Conservation (phyloP, 208 protist species). For the Trypanosoma vivax region DNA sequence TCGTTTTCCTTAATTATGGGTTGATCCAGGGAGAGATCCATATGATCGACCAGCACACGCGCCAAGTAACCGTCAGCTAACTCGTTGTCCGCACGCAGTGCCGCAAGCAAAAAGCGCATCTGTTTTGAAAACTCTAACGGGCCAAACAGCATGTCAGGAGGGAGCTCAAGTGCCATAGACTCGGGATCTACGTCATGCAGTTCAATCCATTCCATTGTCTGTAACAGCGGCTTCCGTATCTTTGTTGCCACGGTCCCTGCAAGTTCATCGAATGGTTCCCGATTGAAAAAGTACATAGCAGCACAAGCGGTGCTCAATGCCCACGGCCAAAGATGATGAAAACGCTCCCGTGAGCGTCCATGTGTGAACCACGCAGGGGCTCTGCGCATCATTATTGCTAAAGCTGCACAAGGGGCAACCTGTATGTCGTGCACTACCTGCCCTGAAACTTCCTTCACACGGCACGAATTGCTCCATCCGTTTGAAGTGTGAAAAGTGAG, state of each 20-base stretch:
- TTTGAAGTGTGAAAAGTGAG: no score
- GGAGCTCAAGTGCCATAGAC: conserved; percentile 83
- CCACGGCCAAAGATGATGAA: conserved; percentile 86
- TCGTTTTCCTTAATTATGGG: conserved; percentile 58
- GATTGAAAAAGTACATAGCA: conserved; percentile 77
- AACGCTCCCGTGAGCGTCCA: conserved; percentile 68
- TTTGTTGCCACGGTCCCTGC: conserved; percentile 63
- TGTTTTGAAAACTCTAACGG: conserved; percentile 80
- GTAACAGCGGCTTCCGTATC: conserved; percentile 72
- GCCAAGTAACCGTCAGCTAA: conserved; percentile 85
- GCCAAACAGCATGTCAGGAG: conserved; percentile 84
- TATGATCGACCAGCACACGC: conserved; percentile 78
- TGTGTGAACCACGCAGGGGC: conserved; percentile 80
- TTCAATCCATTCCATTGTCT: conserved; percentile 87
- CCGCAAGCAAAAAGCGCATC: conserved; percentile 84
- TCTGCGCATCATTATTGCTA: conserved; percentile 56
- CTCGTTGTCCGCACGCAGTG: conserved; percentile 83
- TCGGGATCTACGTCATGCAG: conserved; percentile 84
- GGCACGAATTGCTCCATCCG: no score
- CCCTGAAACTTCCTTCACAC: no score
- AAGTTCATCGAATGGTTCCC: conserved; percentile 84
- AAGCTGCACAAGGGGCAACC: background rate
- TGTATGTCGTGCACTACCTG: background rate
- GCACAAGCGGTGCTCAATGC: conserved; percentile 70
- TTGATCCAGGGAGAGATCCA: conserved; percentile 83